These are phyloP conservation scores for Starmerella cellae DNA, from an alignment of 805 yeast species.

Conservation along the genomic window DNA sequence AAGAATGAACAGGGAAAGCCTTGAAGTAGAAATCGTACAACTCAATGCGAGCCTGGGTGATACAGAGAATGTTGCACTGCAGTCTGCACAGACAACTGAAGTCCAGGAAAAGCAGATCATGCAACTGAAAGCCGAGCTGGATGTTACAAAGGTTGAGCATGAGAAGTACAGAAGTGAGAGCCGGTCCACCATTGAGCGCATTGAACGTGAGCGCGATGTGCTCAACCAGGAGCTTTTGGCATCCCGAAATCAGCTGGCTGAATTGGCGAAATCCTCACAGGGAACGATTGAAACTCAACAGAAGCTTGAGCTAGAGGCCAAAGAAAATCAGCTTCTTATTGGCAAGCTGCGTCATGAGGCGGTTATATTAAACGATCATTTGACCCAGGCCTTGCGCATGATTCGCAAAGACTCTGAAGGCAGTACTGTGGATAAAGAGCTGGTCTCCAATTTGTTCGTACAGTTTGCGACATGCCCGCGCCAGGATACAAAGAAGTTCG, in stretches of 20 bases:
- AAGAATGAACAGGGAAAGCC: slow-evolving; percentile 4
- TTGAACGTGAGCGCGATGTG: background rate
- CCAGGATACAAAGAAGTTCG: slow-evolving; percentile 89
- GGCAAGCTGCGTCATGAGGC: slow-evolving; percentile 94
- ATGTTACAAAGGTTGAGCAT: slow-evolving; percentile 2
- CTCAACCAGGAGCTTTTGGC: slow-evolving; percentile 3
- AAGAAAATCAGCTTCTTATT: slow-evolving; percentile 60
- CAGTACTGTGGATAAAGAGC: slow-evolving; percentile 72
- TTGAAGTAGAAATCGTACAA: slow-evolving; percentile 23
- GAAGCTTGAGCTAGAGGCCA: slow-evolving; percentile 34
- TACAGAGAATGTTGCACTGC: background rate
- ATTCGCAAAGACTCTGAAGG: slow-evolving; percentile 65
- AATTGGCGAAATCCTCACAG: slow-evolving; percentile 1
- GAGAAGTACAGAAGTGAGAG: background rate
- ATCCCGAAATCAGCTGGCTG: slow-evolving; percentile 1
- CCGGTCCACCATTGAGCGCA: background rate
- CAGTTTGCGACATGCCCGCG: slow-evolving; percentile 79
- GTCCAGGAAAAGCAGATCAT: slow-evolving; percentile 23
- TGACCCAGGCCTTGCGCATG: slow-evolving; percentile 81
- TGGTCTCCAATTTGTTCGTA: slow-evolving; percentile 71
- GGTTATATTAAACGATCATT: slow-evolving; percentile 81
- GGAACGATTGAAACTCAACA: slow-evolving; percentile 2
- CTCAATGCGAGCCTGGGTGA: slow-evolving; percentile 24
- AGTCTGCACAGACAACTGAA: background rate
- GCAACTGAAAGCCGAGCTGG: slow-evolving; percentile 23